Base-by-base conservation (phyloP, 306 rosid genomes). In the Lotus japonicus region DNA sequence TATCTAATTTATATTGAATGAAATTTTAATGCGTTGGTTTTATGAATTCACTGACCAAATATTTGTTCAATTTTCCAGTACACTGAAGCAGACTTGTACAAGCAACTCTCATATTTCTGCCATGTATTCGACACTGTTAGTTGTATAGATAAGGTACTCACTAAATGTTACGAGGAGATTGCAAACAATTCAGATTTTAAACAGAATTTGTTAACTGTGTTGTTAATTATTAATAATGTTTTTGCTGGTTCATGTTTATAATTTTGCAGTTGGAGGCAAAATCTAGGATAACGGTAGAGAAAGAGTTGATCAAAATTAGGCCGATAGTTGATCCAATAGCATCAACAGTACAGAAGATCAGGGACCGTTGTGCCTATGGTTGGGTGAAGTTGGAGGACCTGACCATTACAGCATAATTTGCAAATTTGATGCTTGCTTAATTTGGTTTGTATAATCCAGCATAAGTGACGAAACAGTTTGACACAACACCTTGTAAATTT, bases 281-380 rank as follows among this genome's bases (percentile, higher is more conserved):
- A 64, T 45, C 85, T 51, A 85, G 92, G 72, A 49, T 84, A 56
- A 74, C 81, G 1, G 5, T 86, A 15, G 98, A 90, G 84, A 85
- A 71, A 64, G 94, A 88, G 77, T 65, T 94, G 82, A 70, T 81
- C 12, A 85, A 81, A 76, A 64, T 94, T 52, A 82, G 88, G 69
- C 87, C 92, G 4, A 19, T 77, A 35, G 79, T 86, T 55, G 77
- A 81, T 65, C 70, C 48, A 77, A 97, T 96, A 23, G 86, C 92
- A 55, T 82, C 89, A 52, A 85, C 81, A 33, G 69, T 83, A 58
- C 83, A 85, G 71, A 77, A 79, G 62, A 75, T 86, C 15, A 86
- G 92, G 19, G 98, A 94, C 66, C 96, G 96, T 4, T 80, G 87
- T 66, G 95, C 94, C 60, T 94, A 67, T 42, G 98, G 98, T 4